phyloP scores from a whole-genome alignment of 2,329 filamentous ascomycete species.

The Rhytidhysteron rufulum region DNA sequence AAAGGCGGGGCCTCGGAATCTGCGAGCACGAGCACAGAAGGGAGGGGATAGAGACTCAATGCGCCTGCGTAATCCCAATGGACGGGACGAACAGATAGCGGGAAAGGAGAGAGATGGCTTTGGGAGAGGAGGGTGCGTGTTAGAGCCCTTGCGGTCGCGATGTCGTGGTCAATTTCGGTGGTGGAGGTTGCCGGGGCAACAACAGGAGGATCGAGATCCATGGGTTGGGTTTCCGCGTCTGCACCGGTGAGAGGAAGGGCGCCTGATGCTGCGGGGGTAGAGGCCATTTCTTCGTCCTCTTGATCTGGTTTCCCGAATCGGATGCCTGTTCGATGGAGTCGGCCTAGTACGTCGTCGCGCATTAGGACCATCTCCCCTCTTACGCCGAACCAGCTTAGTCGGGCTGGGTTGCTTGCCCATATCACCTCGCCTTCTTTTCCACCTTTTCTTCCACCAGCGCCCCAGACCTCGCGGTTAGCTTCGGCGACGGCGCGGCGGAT shows the following conservation, averaged over 20 bases:
- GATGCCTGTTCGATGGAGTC: conserved; percentile 73
- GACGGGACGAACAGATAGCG: conserved; percentile 71
- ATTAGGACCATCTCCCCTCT: conserved; percentile 84
- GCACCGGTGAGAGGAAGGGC: not conserved
- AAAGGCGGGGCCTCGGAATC: conserved; percentile 81
- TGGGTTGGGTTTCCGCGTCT: conserved; percentile 22
- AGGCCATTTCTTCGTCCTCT: conserved; percentile 18
- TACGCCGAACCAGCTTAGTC: conserved; percentile 80
- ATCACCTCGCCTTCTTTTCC: conserved; percentile 64
- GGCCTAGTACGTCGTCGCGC: conserved; percentile 77
- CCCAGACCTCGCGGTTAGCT: conserved; percentile 67
- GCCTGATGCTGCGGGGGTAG: not conserved
- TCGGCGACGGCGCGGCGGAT: conserved; percentile 75
- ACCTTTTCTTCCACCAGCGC: conserved; percentile 40
- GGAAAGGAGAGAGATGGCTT: conserved; percentile 82
- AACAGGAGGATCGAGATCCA: conserved; percentile 34
- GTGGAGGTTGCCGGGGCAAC: conserved; percentile 8
- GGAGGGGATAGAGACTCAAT: conserved; percentile 81
- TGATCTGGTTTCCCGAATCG: conserved; percentile 56
- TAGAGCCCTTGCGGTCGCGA: conserved; percentile 64
- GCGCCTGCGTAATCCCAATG: conserved; percentile 82
- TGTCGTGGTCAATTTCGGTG: conserved; percentile 24
- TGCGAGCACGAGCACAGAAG: conserved; percentile 76
- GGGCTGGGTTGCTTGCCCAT: conserved; percentile 84
- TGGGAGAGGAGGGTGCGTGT: conserved; percentile 92